Evolutionary conservation across 805 yeast genomes (phyloP).

Genomic region (Yarrowia deformans): DNA sequence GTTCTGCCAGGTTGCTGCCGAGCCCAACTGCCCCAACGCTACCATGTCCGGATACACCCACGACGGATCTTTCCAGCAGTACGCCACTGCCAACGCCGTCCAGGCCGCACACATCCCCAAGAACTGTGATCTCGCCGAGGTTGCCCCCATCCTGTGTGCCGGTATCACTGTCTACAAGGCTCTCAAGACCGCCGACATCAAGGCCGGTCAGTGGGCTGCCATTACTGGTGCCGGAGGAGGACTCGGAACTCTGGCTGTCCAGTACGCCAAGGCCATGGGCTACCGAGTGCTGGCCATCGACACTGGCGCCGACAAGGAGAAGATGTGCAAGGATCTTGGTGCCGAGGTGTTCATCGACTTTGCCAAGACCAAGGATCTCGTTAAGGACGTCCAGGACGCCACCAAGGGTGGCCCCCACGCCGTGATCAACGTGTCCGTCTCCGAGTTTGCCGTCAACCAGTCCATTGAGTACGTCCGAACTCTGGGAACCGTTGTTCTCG

Average conservation of each 20-base stretch:
- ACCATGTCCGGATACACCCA: slow-evolving; percentile 85
- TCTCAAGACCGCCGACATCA: slow-evolving; percentile 74
- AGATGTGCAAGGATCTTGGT: slow-evolving; percentile 64
- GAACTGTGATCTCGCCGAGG: slow-evolving; percentile 74
- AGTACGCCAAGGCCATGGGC: slow-evolving; percentile 81
- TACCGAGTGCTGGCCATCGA: slow-evolving; percentile 74
- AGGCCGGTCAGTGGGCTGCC: slow-evolving; percentile 78
- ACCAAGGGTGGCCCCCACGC: slow-evolving; percentile 82
- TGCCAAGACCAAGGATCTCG: slow-evolving; percentile 61
- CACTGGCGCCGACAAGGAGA: slow-evolving; percentile 69
- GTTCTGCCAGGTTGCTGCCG: slow-evolving; percentile 69
- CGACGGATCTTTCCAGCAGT: slow-evolving; percentile 91
- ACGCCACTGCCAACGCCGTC: slow-evolving; percentile 85
- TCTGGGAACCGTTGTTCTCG: slow-evolving; percentile 72
- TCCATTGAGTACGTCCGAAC: slow-evolving; percentile 68
- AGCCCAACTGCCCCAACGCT: slow-evolving; percentile 74
- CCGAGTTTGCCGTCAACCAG: slow-evolving; percentile 69
- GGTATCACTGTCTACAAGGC: slow-evolving; percentile 94
- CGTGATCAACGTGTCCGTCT: slow-evolving; percentile 76
- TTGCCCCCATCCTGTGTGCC: slow-evolving; percentile 87
- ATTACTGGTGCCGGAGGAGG: slow-evolving; percentile 84
- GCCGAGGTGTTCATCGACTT: slow-evolving; percentile 71
- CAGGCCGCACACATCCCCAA: slow-evolving; percentile 83
- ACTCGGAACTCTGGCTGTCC: slow-evolving; percentile 75
- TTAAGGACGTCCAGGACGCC: slow-evolving; percentile 60